phyloP scores from a whole-genome alignment of 176 grass and related monocot genomes.

The Oryza officinalis region DNA sequence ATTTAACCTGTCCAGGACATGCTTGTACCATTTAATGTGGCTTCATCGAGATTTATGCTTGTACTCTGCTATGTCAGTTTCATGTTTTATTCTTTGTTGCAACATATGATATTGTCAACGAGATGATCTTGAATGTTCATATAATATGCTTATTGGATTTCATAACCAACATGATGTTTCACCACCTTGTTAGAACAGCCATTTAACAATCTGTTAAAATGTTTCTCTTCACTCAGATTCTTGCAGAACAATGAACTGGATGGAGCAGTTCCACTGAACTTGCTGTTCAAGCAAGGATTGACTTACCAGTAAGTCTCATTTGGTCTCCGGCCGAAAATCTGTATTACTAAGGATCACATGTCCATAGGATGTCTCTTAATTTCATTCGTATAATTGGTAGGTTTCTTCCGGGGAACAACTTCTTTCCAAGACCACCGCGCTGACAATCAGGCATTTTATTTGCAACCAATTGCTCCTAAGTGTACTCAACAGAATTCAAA shows the following conservation, averaged over 20 bases:
- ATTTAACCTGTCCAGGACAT: background rate
- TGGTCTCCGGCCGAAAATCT: background rate
- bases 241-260: constrained; percentile 69
- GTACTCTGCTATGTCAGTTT: background rate
- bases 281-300: constrained; percentile 55
- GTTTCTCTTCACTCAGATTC: constrained; percentile 57
- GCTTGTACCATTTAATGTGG: background rate
- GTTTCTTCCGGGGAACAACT: constrained; percentile 66
- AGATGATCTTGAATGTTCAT: background rate
- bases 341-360: background rate
- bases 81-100: constrained; percentile 13
- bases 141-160: background rate
- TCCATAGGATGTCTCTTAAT: background rate
- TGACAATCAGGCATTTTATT: constrained; percentile 35
- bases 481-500: constrained; percentile 32
- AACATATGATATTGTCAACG: background rate
- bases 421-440: constrained; percentile 11
- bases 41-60: background rate
- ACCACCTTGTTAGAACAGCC: background rate
- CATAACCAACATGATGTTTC: constrained; percentile 1
- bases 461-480: background rate
- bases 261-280: constrained; percentile 64
- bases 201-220: background rate
- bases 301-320: constrained; percentile 55
- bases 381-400: constrained; percentile 42